phyloP scores from a whole-genome alignment of 768 basidiomycete species.

The Crassisporium funariophilum region DNA sequence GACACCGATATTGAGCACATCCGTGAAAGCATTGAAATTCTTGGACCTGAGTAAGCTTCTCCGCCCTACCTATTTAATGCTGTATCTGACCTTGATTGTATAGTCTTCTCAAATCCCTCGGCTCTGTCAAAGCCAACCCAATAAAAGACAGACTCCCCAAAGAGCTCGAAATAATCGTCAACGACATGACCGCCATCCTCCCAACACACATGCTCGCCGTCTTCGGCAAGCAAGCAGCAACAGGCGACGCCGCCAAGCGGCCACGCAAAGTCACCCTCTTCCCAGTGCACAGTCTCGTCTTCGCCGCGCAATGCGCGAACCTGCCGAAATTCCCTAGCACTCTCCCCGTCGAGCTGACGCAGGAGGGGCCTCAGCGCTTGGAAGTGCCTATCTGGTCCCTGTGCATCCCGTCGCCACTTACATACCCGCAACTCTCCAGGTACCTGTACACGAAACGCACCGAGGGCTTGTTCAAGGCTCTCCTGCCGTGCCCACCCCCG shows the following conservation, averaged over 20 bases:
- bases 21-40: slow-evolving; percentile 47
- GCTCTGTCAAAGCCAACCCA: slow-evolving; percentile 36
- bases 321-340: slow-evolving; percentile 56
- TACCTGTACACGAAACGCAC: slow-evolving; percentile 70
- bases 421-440: slow-evolving; percentile 58
- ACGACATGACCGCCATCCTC: slow-evolving; percentile 30
- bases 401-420: slow-evolving; percentile 60
- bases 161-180: slow-evolving; percentile 44
- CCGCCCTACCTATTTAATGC: neutral
- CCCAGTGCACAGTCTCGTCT: slow-evolving; percentile 69
- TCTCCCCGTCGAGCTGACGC: slow-evolving; percentile 25
- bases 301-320: slow-evolving; percentile 68
- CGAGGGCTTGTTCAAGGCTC: slow-evolving; percentile 48
- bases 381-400: slow-evolving; percentile 65
- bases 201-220: slow-evolving; percentile 62
- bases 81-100: slow-evolving; percentile 2
- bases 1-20: slow-evolving; percentile 55
- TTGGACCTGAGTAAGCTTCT: slow-evolving; percentile 43
- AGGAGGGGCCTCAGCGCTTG: slow-evolving; percentile 35
- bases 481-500: slow-evolving; percentile 44
- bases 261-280: slow-evolving; percentile 48
- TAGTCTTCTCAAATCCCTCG: slow-evolving; percentile 43
- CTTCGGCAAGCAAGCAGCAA: slow-evolving; percentile 22
- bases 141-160: slow-evolving; percentile 39
- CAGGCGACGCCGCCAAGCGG: slow-evolving; percentile 15